Base-by-base conservation (phyloP, 371 early-diverging fungal species). In the Rhizopus arrhizus region DNA sequence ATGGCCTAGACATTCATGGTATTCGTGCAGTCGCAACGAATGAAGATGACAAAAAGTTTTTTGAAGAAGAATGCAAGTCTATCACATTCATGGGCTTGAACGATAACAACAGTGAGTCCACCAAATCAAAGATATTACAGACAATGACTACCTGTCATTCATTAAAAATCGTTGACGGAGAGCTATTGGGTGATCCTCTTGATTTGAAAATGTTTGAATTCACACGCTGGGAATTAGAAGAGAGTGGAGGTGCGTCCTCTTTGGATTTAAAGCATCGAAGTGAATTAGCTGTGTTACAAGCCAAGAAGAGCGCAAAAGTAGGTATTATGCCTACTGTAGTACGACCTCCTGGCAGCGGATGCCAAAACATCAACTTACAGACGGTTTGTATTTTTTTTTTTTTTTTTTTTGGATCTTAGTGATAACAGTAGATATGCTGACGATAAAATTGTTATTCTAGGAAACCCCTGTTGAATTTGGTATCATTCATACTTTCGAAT, bases 181-280 rank as follows among this genome's bases (percentile, higher is more conserved):
- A 91, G 61, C 84, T 93, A 4, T 80, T 99, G 41, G 99, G 99
- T 5, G 99, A 99, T 74, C 98, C 99, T 2, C 78, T 99, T 56
- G 99, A 99, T 70, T 71, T 99, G 38, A 95, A 95, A 73, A 98
- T 99, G 98, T 96, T 99, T 81, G 92, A 95, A 38, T 96, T 95
- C 62, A 97, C 97, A 0, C 83, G 82, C 4, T 96, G 96, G 94
- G 80, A 89, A 29, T 68, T 98, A 9, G 96, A 96, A 64, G 96
- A 98, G 63, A 88, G 86, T 36, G 89, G 85, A 11, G 75, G 77
- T 11, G 70, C 63, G 13, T 69, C 72, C 8, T 77, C 80, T 3
- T 61, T 62, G 34, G 75, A 74, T 4, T 56, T 74, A 50, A 85
- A 72, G 36, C 68, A 69, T 46, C 50, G 72, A 48, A 70, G 68